These are phyloP conservation scores for Erodium maritimum DNA, from an alignment of 345 rosid species.

Conservation along the genomic window DNA sequence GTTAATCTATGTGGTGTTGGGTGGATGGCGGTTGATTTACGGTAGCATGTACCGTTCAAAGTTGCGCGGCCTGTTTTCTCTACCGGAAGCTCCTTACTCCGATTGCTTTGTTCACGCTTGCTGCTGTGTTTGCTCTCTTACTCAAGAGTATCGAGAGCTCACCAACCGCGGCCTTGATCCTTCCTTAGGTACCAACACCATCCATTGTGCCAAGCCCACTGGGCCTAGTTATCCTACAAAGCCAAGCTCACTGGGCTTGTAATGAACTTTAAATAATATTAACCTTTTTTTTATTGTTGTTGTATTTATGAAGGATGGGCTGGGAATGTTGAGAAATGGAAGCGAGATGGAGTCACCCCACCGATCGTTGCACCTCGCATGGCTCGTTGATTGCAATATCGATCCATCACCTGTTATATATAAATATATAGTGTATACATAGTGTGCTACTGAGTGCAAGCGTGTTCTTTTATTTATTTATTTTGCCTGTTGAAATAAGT, in stretches of 20 bases:
- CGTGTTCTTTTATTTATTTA: too few species aligned
- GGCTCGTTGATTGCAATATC: constrained; percentile 2
- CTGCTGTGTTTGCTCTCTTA: constrained; percentile 37
- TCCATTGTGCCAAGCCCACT: not conserved
- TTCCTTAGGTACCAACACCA: constrained; percentile 23
- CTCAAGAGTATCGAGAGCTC: constrained; percentile 54
- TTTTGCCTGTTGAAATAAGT: too few species aligned
- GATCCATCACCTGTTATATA: too few species aligned
- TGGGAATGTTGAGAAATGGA: constrained; percentile 44
- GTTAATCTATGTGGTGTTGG: constrained; percentile 27
- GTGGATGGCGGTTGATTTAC: constrained; percentile 29
- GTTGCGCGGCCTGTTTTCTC: constrained; percentile 24
- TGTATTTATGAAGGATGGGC: constrained; percentile 36
- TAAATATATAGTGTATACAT: too few species aligned
- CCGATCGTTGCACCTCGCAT: constrained; percentile 16
- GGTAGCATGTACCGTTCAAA: constrained; percentile 28
- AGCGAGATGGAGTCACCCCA: constrained; percentile 25
- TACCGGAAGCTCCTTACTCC: constrained; percentile 41
- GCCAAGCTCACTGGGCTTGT: not conserved
- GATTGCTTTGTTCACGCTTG: constrained; percentile 33
- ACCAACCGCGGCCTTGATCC: constrained; percentile 34
- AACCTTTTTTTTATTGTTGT: not conserved
- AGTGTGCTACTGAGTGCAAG: too few species aligned
- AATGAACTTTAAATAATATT: not conserved
- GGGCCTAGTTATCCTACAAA: not conserved